phyloP scores from a whole-genome alignment of 2,329 filamentous ascomycete genomes.

The Epicoccum sorghinum region DNA sequence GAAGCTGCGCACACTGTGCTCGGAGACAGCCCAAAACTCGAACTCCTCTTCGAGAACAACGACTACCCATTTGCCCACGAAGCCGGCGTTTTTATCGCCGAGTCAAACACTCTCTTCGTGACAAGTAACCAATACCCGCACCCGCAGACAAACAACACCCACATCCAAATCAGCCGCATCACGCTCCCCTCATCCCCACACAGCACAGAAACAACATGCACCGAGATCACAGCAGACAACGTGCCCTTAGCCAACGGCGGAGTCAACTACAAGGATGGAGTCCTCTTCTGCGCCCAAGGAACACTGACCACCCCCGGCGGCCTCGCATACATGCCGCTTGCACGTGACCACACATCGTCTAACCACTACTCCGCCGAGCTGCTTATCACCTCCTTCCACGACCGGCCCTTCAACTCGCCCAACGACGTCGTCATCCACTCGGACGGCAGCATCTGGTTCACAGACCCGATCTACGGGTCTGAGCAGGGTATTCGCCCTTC shows the following conservation, averaged over 20 bases:
- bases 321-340: conserved; percentile 38
- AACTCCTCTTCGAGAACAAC: conserved; percentile 51
- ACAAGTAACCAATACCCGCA: conserved; percentile 45
- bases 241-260: conserved; percentile 35
- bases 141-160: conserved; percentile 17
- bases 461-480: conserved; percentile 46
- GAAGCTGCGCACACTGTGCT: conserved; percentile 16
- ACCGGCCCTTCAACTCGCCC: conserved; percentile 51
- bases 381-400: conserved; percentile 51
- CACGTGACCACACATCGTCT: conserved; percentile 16
- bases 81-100: conserved; percentile 49
- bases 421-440: conserved; percentile 50
- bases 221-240: conserved; percentile 12
- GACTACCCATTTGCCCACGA: conserved; percentile 70
- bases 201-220: conserved; percentile 6
- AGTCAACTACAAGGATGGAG: conserved; percentile 36
- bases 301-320: conserved; percentile 34
- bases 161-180: conserved; percentile 28
- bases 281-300: conserved; percentile 46
- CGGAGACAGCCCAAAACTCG: conserved; percentile 13
- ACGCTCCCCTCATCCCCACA: conserved; percentile 8
- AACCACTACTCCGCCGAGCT: conserved; percentile 12
- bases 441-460: conserved; percentile 55
- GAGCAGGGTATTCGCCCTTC: conserved; percentile 30
- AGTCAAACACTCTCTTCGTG: conserved; percentile 44